phyloP scores from a whole-genome alignment of 148 eudicot genomes.

The Chenopodium formosanum region DNA sequence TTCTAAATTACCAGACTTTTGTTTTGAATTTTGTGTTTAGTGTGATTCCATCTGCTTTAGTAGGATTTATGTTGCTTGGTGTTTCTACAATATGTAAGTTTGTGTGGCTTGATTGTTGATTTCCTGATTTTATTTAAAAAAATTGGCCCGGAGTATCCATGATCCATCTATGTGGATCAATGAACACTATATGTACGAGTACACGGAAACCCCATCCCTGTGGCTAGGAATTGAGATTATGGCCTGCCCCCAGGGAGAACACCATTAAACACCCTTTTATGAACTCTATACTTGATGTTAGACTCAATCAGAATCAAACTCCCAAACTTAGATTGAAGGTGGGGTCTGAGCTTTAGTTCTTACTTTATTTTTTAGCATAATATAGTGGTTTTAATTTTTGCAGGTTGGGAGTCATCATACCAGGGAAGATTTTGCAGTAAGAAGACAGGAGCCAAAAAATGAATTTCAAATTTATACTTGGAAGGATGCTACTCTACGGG shows the following conservation, averaged over 20 bases:
- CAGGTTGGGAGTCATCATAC: constrained; percentile 81
- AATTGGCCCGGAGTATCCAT: too few relatives aligned
- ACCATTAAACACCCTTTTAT: background rate
- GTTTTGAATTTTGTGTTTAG: background rate
- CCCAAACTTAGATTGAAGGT: background rate
- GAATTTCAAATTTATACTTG: constrained; percentile 95
- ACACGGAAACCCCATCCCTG: background rate
- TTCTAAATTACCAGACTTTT: background rate
- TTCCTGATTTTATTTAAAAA: too few relatives aligned
- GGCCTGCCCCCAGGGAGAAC: background rate
- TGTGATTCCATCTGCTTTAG: background rate
- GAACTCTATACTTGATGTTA: background rate
- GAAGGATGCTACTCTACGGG: constrained; percentile 96
- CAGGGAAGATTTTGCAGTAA: constrained; percentile 63
- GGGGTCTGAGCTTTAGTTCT: background rate
- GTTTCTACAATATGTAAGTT: background rate
- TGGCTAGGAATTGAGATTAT: background rate
- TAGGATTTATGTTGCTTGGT: background rate
- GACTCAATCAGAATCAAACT: background rate
- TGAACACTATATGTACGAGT: too few relatives aligned
- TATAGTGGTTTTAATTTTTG: background rate
- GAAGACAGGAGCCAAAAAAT: constrained; percentile 87
- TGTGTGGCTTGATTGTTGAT: too few relatives aligned
- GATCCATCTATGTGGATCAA: background rate
- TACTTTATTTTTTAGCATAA: background rate